Conservation (phyloP, 176 grass and related monocot genomes). For the Musa itinerans region DNA sequence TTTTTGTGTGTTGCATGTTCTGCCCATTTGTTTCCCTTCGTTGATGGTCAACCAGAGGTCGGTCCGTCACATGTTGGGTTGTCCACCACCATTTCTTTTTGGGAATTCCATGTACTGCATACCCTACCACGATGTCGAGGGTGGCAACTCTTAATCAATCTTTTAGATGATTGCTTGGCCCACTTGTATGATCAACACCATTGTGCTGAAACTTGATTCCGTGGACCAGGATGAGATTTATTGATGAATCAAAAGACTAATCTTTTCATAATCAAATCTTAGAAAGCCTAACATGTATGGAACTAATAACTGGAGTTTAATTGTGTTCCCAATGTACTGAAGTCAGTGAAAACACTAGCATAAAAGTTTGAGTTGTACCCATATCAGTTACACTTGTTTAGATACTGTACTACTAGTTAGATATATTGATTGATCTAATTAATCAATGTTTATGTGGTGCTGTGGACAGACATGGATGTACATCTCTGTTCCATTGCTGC, state of each 20-base stretch:
- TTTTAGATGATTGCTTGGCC: neutral
- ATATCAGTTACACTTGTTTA: neutral
- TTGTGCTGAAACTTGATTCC: neutral
- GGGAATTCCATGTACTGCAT: neutral
- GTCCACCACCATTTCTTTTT: slow-evolving; percentile 12
- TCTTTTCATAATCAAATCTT: neutral
- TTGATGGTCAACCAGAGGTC: neutral
- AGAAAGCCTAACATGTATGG: neutral
- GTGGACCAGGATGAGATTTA: neutral
- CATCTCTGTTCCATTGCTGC: slow-evolving; percentile 62
- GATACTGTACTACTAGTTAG: neutral
- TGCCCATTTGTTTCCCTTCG: neutral
- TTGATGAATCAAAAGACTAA: neutral
- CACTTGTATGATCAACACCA: neutral
- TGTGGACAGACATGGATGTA: slow-evolving; percentile 95
- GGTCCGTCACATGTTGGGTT: slow-evolving; percentile 26
- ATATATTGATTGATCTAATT: neutral
- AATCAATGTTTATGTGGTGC: neutral
- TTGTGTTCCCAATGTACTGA: neutral
- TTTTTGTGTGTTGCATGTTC: neutral
- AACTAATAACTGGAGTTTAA: neutral
- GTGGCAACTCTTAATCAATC: slow-evolving; percentile 29
- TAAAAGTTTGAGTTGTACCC: too few relatives aligned
- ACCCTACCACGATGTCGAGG: slow-evolving; percentile 1
- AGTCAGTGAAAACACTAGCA: neutral